Evolutionary conservation across 2,329 filamentous ascomycete species (phyloP).

Genomic region (Alternaria postmessia): DNA sequence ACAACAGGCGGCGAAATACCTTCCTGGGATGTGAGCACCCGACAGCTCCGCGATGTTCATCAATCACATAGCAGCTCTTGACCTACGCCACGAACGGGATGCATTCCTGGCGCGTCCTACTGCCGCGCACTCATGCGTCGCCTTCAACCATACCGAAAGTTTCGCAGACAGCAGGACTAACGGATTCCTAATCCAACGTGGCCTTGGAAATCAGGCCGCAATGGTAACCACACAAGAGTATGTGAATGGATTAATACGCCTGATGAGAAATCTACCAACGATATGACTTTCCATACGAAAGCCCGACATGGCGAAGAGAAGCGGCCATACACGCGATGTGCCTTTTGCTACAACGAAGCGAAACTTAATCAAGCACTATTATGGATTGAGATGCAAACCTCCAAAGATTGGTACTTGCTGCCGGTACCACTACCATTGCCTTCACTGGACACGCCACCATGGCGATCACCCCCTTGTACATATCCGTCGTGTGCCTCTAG

Average conservation of each 20-base stretch:
- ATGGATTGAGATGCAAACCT: no score
- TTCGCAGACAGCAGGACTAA: not conserved
- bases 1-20: not conserved
- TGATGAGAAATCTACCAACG: not conserved
- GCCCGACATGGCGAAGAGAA: not conserved
- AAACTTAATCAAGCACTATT: not conserved
- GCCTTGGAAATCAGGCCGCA: not conserved
- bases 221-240: not conserved
- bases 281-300: not conserved
- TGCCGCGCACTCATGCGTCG: not conserved
- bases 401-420: not conserved
- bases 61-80: not conserved
- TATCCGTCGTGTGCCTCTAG: constrained; percentile 13
- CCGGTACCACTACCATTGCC: not conserved
- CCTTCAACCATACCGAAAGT: not conserved
- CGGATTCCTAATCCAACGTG: not conserved
- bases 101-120: not conserved
- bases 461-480: constrained; percentile 15
- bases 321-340: not conserved
- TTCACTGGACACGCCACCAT: constrained; percentile 16
- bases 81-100: not conserved
- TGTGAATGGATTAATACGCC: not conserved
- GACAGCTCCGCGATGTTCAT: not conserved
- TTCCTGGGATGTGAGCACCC: not conserved
- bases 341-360: not conserved